Evolutionary conservation across 345 rosid genomes (phyloP).

Genomic region (Mercurialis annua): DNA sequence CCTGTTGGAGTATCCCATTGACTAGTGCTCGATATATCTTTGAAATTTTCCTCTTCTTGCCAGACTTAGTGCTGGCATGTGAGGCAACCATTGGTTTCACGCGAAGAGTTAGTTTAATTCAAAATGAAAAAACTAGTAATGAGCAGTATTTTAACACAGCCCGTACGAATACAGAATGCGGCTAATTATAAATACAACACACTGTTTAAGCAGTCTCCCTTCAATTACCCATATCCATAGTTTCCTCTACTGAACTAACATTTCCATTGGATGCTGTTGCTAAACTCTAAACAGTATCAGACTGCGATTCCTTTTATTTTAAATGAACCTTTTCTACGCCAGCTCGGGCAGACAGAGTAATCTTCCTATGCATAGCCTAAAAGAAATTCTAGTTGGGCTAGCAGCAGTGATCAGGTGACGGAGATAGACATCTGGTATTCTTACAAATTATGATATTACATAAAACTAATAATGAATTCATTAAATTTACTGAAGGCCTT

Average conservation of each 20-base stretch:
- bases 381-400: background rate
- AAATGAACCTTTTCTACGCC: background rate
- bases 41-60: slow-evolving; percentile 47
- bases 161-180: slow-evolving; percentile 2
- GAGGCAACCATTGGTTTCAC: slow-evolving; percentile 9
- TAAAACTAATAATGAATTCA: background rate
- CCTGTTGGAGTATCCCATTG: slow-evolving; percentile 54
- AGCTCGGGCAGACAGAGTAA: background rate
- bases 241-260: background rate
- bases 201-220: background rate
- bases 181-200: background rate
- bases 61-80: slow-evolving; percentile 27
- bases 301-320: background rate
- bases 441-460: too few species aligned
- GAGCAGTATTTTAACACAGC: background rate
- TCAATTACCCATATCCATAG: background rate
- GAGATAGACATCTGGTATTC: background rate
- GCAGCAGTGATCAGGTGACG: background rate
- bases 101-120: slow-evolving; percentile 5
- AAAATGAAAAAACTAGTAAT: background rate
- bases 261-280: background rate
- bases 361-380: background rate
- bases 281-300: background rate
- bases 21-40: slow-evolving; percentile 80
- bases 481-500: background rate